Evolutionary conservation across 106 monocot species (phyloP).

Genomic region (Dactylorhiza incarnata): DNA sequence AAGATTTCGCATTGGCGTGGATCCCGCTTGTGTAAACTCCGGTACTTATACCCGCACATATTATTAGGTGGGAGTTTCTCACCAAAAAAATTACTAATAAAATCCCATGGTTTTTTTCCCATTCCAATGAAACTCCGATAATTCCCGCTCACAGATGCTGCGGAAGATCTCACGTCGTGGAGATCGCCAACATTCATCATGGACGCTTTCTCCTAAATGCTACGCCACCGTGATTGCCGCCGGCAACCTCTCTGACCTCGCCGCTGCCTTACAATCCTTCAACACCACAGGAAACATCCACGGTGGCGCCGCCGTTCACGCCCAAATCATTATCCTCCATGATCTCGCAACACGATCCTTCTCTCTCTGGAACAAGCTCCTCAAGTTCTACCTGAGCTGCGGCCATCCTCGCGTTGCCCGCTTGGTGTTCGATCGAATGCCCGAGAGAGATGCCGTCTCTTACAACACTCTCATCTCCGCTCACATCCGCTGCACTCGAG

Average conservation of each 20-base stretch:
- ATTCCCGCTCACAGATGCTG: neutral
- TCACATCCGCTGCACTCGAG: neutral
- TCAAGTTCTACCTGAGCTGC: slow-evolving; percentile 33
- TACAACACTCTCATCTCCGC: slow-evolving; percentile 55
- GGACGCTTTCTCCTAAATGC: neutral
- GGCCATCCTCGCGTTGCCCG: neutral
- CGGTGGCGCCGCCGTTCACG: slow-evolving; percentile 22
- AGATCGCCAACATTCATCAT: neutral
- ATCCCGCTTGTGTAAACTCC: too few species aligned
- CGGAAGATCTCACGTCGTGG: neutral
- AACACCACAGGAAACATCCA: slow-evolving; percentile 10
- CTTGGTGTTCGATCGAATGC: slow-evolving; percentile 53
- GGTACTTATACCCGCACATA: too few species aligned
- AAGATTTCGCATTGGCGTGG: too few species aligned
- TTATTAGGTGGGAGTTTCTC: too few species aligned
- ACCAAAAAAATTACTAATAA: too few species aligned
- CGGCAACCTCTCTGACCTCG: slow-evolving; percentile 13
- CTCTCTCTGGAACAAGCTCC: slow-evolving; percentile 71
- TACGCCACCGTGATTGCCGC: neutral
- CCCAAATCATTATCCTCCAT: slow-evolving; percentile 36
- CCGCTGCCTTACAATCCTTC: slow-evolving; percentile 11
- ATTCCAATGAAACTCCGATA: neutral
- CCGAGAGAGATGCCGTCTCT: slow-evolving; percentile 35
- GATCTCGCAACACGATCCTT: neutral
- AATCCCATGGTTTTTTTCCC: too few species aligned